A percentile compares a stretch with the other conserved stretches of the same genome.
Conservation (phyloP, 2,329 filamentous ascomycete species). For the Fusarium domesticum region DNA sequence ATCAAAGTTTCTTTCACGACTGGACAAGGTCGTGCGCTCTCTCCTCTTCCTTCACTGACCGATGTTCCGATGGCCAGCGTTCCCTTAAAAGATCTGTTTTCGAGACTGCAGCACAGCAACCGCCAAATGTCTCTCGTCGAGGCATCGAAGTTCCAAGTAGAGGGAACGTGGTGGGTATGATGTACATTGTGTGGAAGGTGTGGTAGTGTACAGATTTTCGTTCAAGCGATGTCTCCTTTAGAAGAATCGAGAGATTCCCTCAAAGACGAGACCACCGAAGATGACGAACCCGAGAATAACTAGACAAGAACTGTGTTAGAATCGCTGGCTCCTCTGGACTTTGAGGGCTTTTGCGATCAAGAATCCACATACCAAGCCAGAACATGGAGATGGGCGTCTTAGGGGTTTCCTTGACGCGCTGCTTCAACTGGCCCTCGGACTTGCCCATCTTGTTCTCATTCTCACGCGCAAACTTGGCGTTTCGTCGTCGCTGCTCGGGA, state of each 20-base stretch:
- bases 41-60: neutral
- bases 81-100: too few relatives aligned
- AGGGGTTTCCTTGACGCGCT: slow-evolving; percentile 50
- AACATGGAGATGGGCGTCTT: slow-evolving; percentile 64
- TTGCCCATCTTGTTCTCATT: slow-evolving; percentile 75
- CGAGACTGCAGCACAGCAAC: neutral
- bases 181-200: slow-evolving; percentile 1
- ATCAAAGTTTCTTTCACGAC: neutral
- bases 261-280: slow-evolving; percentile 59
- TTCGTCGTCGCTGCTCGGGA: slow-evolving; percentile 76
- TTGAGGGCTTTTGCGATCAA: neutral
- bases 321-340: too few relatives aligned
- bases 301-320: slow-evolving; percentile 28
- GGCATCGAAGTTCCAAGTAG: too few relatives aligned
- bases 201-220: slow-evolving; percentile 3
- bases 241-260: slow-evolving; percentile 55
- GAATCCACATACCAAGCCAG: slow-evolving; percentile 55
- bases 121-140: too few relatives aligned
- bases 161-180: too few relatives aligned
- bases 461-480: slow-evolving; percentile 72
- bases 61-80: too few relatives aligned
- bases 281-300: slow-evolving; percentile 58
- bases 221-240: slow-evolving; percentile 17
- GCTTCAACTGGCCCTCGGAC: slow-evolving; percentile 62
- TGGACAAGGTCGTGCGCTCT: neutral